Evolutionary conservation across 371 early-diverging fungal species (phyloP), one percentile per base, ranked within the genome.

Genomic region (Apophysomyces variabilis): DNA sequence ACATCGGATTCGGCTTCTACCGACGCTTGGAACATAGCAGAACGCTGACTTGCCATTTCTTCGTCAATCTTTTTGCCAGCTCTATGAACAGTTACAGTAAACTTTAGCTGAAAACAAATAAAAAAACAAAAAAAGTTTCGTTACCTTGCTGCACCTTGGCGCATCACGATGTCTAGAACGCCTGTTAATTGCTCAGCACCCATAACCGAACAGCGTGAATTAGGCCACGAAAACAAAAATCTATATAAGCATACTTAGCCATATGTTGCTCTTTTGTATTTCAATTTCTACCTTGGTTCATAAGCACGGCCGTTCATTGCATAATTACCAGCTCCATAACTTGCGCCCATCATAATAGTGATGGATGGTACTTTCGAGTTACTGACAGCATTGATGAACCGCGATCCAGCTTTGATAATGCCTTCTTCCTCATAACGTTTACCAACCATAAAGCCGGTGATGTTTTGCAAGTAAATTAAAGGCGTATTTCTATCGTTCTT

Each of bases 311-410:
- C 92, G 58, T 85, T 80, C 91, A 92, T 91, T 60, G 92, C 92
- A 70, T 91, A 92, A 73, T 92, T 92, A n/a, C 92, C 92, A 4
- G 92, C 92, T 59, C 92, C 92, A 58, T 90, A 92, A 65, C 86
- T 86, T 37, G 90, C 90, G 5, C 91, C 92, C 84, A 92, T 89
- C 69, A 91, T 81, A 58, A 92, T 85, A 7, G 92, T 87, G 54
- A 92, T 90, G 38, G 89, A 87, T 14, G 92, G 92, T 5, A 92
- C 92, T 39, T 78, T 71, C 2, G 87, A 85, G 66, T 92, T 92
- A 59, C 89, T 85, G 11, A 92, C 88, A 18, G 92, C 92, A 70
- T 90, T 92, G 76, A 92, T 90, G 64, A 92, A 91, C 4, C 88
- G 84, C 0, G 89, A 73, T 1, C 92, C 92, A 14, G 92, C 91